Percentiles rank a stretch among this genome's conserved stretches.
These are phyloP conservation scores for Coelastrella sp. DNA, from an alignment of 139 green algal species.

Conservation along the genomic window DNA sequence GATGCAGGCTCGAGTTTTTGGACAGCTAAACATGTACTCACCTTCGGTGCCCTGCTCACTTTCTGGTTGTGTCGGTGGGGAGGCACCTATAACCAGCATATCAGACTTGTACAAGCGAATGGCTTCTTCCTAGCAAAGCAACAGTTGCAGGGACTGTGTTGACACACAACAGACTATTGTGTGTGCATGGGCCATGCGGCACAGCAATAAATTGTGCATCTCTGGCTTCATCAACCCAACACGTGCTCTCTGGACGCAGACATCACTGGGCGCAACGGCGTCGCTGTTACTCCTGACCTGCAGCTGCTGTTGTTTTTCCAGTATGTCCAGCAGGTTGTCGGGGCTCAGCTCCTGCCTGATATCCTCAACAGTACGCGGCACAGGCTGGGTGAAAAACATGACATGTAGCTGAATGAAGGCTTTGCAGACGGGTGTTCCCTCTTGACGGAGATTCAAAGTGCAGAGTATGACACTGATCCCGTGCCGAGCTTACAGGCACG, in stretches of 20 bases:
- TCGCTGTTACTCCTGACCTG: not conserved
- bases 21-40: too few relatives aligned
- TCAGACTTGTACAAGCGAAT: slow-evolving; percentile 25
- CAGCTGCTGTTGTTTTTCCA: slow-evolving; percentile 14
- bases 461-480: too few relatives aligned
- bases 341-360: slow-evolving; percentile 7
- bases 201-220: too few relatives aligned
- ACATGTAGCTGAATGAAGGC: too few relatives aligned
- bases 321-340: not conserved
- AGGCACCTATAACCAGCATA: slow-evolving; percentile 12
- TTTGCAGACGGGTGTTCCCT: too few relatives aligned
- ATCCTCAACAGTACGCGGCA: slow-evolving; percentile 16
- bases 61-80: not conserved
- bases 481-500: too few relatives aligned
- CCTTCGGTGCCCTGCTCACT: slow-evolving; percentile 9
- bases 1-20: not conserved
- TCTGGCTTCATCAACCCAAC: too few relatives aligned
- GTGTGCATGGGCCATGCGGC: too few relatives aligned
- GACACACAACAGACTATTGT: too few relatives aligned
- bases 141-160: too few relatives aligned
- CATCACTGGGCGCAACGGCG: not conserved
- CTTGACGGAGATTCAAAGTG: too few relatives aligned
- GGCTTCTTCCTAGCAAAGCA: slow-evolving; percentile 20
- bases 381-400: slow-evolving; percentile 33
- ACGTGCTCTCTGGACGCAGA: too few relatives aligned